These are phyloP conservation scores for Aspergillus indologenus DNA, from an alignment of 495 filamentous ascomycete species.

Conservation along the genomic window DNA sequence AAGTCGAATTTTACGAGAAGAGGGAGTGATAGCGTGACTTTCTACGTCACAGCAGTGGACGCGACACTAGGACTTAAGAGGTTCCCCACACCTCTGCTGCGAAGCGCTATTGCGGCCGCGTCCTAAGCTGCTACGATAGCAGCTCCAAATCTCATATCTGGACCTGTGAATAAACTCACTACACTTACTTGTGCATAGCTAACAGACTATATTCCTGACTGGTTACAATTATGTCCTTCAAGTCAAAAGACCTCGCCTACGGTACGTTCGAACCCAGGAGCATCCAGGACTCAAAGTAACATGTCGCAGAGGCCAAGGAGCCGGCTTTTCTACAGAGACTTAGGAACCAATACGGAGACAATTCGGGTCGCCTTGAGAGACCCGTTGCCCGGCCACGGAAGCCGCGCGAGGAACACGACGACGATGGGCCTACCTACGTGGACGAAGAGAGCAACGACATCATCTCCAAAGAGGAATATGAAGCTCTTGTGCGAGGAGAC, in stretches of 20 bases:
- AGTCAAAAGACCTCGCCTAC: conserved; percentile 48
- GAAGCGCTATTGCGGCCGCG: not conserved
- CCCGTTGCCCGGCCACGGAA: conserved; percentile 41
- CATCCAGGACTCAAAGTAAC: not conserved
- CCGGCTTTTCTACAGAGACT: conserved; percentile 50
- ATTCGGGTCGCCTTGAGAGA: conserved; percentile 39
- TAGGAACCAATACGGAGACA: conserved; percentile 38
- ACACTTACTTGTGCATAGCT: not conserved
- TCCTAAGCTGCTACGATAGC: not conserved
- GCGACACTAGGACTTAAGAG: no score
- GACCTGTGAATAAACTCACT: not conserved
- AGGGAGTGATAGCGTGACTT: not conserved
- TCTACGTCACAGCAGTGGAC: no score
- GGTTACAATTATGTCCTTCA: conserved; percentile 39
- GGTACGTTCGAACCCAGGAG: conserved; percentile 26
- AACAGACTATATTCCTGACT: conserved; percentile 13
- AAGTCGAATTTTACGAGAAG: not conserved
- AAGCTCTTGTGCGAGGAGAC: conserved; percentile 32
- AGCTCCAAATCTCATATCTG: not conserved
- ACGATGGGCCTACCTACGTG: conserved; percentile 49
- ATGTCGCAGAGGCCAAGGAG: conserved; percentile 39
- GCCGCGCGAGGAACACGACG: conserved; percentile 34
- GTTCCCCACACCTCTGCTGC: not conserved
- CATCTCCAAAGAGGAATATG: conserved; percentile 49
- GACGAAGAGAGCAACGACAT: conserved; percentile 48